Evolutionary conservation across 495 filamentous ascomycete genomes (phyloP), one percentile per base, ranked within the genome.

Genomic region (Penicillium coprophilum): DNA sequence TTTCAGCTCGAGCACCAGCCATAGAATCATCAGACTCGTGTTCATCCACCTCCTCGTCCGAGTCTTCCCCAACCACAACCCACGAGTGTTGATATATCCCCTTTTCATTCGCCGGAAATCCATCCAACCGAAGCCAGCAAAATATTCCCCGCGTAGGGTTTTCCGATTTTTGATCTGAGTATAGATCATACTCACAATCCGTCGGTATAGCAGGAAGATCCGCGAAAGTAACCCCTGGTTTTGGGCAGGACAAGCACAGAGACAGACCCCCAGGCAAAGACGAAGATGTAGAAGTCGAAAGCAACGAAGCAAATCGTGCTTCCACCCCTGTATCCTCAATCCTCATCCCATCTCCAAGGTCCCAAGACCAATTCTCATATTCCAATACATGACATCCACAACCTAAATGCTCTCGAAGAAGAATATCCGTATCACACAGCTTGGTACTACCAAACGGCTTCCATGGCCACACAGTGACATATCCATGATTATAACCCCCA

Each of bases 311-410:
- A 0, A 47, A 31, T 0, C 15, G 23, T 15, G 45, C n/a, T 3
- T 31, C 27, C 5, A 30, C 9, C 12, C 45, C 45, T 7, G 27
- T 4, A 28, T 47, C 45, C 28, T 47, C n/a, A 30, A 47, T 7
- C 24, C 6, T 19, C 8, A n/a, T 31, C n/a, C 45, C 45, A 24
- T 31, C 27, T 1, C 28, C n/a, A 47, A 47, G 45, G 15, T 31
- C 45, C 45, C 45, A 47, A 47, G 3, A 17, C 24, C 28, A 47
- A 13, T 15, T 27, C 28, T 31, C 45, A 20, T 47, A 47, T 47
- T 31, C 4, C 24, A 47, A 17, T 19, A 9, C 45, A 47, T 47
- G 45, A 19, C 45, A 47, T 13, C 24, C 27, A 6, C 27, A 32
- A 0, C 28, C 7, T n/a, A 47, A 11, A 30, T 47, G 45, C 15